Base-by-base conservation (phyloP, 1,284 basidiomycete species). In the Microbotryum lychnidis-dioicae region DNA sequence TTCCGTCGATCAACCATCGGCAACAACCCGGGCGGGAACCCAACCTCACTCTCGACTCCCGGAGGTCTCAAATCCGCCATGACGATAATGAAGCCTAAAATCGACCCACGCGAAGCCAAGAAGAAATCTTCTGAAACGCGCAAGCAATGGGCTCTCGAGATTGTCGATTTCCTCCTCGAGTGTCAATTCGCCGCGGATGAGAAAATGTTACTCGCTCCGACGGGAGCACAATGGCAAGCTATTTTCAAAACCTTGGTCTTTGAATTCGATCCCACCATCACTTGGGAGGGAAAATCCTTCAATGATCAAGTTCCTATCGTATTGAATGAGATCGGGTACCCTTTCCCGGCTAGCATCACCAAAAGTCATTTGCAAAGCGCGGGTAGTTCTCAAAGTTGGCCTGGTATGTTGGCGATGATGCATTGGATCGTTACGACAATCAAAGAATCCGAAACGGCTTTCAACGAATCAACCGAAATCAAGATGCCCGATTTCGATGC, bases 321-420 rank as follows among this genome's bases (percentile, higher is more conserved):
- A 16, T 47, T 74, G 5, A 56, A 65, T 20, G 50, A 44, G 16
- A 57, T 64, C 27, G 69, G 70, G 50, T 74, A 74, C 63, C 67
- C 71, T 16, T 71, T 71, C 50, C 64, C 64, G 33, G 64, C 69
- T 31, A 58, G 55, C 37, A 71, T 74, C 54, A 65, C 64, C 23
- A 73, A 72, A 56, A 73, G 69, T 50, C 70, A 71, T 29, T 50
- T 74, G 18, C 73, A 74, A 58, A 67, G 70, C 8, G 62, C 69
- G 31, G 73, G 71, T 0, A 68, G 65, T 20, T 66, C 68, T 56
- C 71, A 72, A 51, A 70, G 58, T 53, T 74, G 73, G 73, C 72
- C 72, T 8, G 66, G 64, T 45, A 67, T 74, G 61, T 60, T 74
- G 29, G 73, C 70, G 20, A 73, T 74, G 72, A 56, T 74, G 25